These are phyloP conservation scores for Metschnikowia lachancei DNA, from an alignment of 805 yeast species.

Conservation along the genomic window DNA sequence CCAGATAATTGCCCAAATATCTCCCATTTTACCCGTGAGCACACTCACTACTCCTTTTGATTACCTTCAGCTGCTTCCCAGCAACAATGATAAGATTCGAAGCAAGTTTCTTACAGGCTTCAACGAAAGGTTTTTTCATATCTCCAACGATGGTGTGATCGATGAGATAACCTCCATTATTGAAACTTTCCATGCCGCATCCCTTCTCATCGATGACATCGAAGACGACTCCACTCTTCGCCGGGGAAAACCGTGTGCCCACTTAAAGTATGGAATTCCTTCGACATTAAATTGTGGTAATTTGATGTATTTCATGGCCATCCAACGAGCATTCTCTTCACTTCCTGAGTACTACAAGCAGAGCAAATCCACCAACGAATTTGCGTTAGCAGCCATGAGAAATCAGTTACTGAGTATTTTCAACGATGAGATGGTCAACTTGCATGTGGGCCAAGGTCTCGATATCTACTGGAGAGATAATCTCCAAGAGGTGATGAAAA, in stretches of 20 bases:
- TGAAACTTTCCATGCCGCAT: slow-evolving; percentile 35
- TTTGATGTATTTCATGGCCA: slow-evolving; percentile 73
- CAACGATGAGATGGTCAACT: slow-evolving; percentile 70
- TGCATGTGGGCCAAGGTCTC: slow-evolving; percentile 88
- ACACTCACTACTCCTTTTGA: slow-evolving; percentile 28
- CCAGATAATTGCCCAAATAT: not conserved
- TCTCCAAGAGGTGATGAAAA: slow-evolving; percentile 13
- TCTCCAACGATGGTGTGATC: slow-evolving; percentile 24
- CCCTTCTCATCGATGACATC: slow-evolving; percentile 69
- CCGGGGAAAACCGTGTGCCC: slow-evolving; percentile 79
- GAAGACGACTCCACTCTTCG: slow-evolving; percentile 74
- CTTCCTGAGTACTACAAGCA: slow-evolving; percentile 1
- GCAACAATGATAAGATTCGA: slow-evolving; percentile 33
- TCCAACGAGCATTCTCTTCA: slow-evolving; percentile 42
- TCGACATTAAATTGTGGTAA: slow-evolving; percentile 81
- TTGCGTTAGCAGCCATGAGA: not conserved
- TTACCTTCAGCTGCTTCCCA: slow-evolving; percentile 33
- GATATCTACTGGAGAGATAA: slow-evolving; percentile 86
- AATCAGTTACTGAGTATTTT: slow-evolving; percentile 36
- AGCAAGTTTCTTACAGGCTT: slow-evolving; percentile 32
- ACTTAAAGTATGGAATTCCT: slow-evolving; percentile 71
- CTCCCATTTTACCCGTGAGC: not conserved
- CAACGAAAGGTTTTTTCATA: slow-evolving; percentile 32
- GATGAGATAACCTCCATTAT: slow-evolving; percentile 29
- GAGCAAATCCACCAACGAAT: not conserved